Evolutionary conservation across 108 stramenopile species (phyloP).

Genomic region (Pseudonitzschia delicatissima): DNA sequence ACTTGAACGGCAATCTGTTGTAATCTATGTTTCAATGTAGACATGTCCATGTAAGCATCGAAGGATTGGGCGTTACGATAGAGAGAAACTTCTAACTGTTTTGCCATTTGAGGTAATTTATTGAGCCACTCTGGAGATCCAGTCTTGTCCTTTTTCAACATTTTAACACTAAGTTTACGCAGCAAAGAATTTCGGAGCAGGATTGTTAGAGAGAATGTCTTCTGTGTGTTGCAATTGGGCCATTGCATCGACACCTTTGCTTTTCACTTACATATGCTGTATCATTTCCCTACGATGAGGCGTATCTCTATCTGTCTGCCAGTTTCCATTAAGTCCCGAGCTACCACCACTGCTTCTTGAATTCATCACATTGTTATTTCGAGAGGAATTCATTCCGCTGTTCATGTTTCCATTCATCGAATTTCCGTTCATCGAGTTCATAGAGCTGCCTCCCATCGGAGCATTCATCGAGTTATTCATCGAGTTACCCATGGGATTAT

Average conservation of each 20-base stretch:
- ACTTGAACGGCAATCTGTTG: conserved; percentile 89
- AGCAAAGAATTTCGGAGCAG: background rate
- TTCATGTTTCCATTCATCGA: conserved; percentile 15
- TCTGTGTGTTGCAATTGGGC: conserved; percentile 2
- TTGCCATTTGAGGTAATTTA: conserved; percentile 95
- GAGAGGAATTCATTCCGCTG: background rate
- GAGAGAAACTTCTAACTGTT: conserved; percentile 91
- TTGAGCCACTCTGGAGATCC: conserved; percentile 87
- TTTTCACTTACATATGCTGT: conserved; percentile 81
- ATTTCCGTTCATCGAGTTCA: conserved; percentile 17
- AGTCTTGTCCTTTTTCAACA: conserved; percentile 89
- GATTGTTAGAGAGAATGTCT: conserved; percentile 1
- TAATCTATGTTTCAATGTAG: conserved; percentile 84
- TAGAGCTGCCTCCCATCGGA: conserved; percentile 22
- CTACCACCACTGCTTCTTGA: conserved; percentile 27
- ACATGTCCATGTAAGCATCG: conserved; percentile 85
- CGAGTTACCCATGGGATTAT: conserved; percentile 31
- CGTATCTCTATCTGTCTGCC: conserved; percentile 88
- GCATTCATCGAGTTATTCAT: conserved; percentile 14
- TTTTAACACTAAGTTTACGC: conserved; percentile 69
- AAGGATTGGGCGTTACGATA: conserved; percentile 87
- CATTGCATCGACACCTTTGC: too few relatives aligned
- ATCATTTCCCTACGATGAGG: conserved; percentile 88
- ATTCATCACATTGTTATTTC: conserved; percentile 14
- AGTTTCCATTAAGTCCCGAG: conserved; percentile 66